Percentiles rank a stretch among this genome's conserved stretches.
These are phyloP conservation scores for Oryza nivara DNA, from an alignment of 176 grass and related monocot species.

Conservation along the genomic window DNA sequence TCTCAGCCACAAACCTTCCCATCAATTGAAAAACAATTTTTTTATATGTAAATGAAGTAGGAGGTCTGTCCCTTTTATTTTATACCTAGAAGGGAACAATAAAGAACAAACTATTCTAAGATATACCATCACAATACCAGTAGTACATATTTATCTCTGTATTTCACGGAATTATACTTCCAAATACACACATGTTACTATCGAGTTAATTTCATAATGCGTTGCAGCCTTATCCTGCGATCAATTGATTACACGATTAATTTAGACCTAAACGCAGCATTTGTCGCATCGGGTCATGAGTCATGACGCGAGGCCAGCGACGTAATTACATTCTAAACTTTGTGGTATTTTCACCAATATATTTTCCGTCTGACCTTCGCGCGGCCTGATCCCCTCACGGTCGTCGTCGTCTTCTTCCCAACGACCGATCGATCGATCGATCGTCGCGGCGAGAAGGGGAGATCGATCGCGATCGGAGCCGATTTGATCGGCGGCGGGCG, in stretches of 20 bases:
- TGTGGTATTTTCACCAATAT: neutral
- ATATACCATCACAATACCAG: neutral
- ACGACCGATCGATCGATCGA: neutral
- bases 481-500: neutral
- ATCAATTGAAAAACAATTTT: no score
- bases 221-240: neutral
- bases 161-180: neutral
- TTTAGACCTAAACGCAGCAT: neutral
- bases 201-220: constrained; percentile 1
- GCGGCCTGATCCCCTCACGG: neutral
- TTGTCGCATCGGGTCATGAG: constrained; percentile 7
- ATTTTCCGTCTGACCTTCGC: constrained; percentile 13
- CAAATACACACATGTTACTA: neutral
- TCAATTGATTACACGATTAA: neutral
- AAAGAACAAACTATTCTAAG: neutral
- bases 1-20: no score
- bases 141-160: neutral
- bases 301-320: constrained; percentile 29
- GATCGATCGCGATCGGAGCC: neutral
- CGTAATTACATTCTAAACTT: constrained; percentile 30
- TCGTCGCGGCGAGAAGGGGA: neutral
- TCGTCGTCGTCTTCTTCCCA: neutral
- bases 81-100: no score
- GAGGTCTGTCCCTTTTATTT: no score
- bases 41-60: no score